Percentiles rank a stretch among this genome's conserved stretches.
Conservation (phyloP, 768 basidiomycete species). For the Ramaria sp. region DNA sequence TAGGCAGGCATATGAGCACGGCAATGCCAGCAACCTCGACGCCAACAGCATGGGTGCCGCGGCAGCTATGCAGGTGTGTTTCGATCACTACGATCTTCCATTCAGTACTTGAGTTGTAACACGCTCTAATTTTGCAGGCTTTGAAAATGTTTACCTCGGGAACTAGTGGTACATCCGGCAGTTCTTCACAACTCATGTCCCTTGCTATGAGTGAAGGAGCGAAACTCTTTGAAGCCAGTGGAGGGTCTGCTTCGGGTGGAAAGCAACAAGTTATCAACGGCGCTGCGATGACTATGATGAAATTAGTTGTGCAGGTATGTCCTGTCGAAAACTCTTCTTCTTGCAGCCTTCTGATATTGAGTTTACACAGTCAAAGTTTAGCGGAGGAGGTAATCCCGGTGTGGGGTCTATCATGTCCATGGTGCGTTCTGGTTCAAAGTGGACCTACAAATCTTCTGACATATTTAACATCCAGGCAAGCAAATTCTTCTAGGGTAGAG, state of each 20-base stretch:
- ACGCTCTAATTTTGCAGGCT: conserved; percentile 30
- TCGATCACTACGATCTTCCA: background rate
- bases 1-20: conserved; percentile 45
- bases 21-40: conserved; percentile 37
- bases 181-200: conserved; percentile 62
- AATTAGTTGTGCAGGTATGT: conserved; percentile 45
- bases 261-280: conserved; percentile 82
- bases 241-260: conserved; percentile 49
- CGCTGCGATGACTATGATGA: conserved; percentile 80
- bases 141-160: conserved; percentile 62
- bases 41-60: conserved; percentile 63
- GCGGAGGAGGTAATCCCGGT: conserved; percentile 56
- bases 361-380: conserved; percentile 38
- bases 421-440: conserved; percentile 30
- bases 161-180: conserved; percentile 23
- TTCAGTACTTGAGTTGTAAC: background rate
- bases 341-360: background rate
- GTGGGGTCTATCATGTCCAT: conserved; percentile 48
- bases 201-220: conserved; percentile 77
- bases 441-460: background rate
- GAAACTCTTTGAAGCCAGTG: conserved; percentile 63
- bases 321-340: background rate
- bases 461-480: background rate
- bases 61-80: conserved; percentile 57
- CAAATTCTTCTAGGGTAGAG: conserved; percentile 7